A percentile compares a stretch with the other conserved stretches of the same genome.
These are phyloP conservation scores for Chalciporus pseudorubinellus DNA, from an alignment of 768 basidiomycete genomes.

Conservation along the genomic window DNA sequence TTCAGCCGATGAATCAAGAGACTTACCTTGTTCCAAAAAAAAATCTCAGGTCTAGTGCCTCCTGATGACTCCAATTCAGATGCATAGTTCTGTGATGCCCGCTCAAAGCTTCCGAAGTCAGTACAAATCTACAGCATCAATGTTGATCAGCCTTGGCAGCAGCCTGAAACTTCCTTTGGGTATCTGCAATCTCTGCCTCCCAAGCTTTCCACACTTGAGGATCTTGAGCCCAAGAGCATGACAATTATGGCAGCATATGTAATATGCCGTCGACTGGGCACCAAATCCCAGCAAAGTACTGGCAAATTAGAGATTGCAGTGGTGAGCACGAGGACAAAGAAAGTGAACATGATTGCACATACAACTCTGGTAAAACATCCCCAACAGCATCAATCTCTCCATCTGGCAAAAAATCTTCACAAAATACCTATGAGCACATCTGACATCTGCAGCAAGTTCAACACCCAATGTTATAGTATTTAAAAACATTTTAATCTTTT, in stretches of 20 bases:
- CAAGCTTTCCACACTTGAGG: constrained; percentile 41
- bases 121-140: constrained; percentile 25
- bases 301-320: background rate
- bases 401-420: constrained; percentile 57
- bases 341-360: constrained; percentile 17
- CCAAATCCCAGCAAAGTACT: constrained; percentile 44
- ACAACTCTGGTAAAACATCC: constrained; percentile 59
- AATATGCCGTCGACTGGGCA: constrained; percentile 39
- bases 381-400: constrained; percentile 53
- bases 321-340: constrained; percentile 9
- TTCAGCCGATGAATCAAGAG: no score
- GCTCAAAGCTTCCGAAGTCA: constrained; percentile 11
- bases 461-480: no score
- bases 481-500: no score
- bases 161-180: constrained; percentile 33
- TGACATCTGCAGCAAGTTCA: no score
- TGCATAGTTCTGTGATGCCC: constrained; percentile 22
- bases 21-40: no score
- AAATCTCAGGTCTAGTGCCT: no score
- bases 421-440: constrained; percentile 57
- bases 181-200: constrained; percentile 42
- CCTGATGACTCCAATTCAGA: no score
- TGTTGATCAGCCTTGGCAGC: constrained; percentile 14
- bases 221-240: constrained; percentile 35
- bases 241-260: constrained; percentile 52